phyloP scores from a whole-genome alignment of 1,284 basidiomycete species.

The Ustilago esculenta region DNA sequence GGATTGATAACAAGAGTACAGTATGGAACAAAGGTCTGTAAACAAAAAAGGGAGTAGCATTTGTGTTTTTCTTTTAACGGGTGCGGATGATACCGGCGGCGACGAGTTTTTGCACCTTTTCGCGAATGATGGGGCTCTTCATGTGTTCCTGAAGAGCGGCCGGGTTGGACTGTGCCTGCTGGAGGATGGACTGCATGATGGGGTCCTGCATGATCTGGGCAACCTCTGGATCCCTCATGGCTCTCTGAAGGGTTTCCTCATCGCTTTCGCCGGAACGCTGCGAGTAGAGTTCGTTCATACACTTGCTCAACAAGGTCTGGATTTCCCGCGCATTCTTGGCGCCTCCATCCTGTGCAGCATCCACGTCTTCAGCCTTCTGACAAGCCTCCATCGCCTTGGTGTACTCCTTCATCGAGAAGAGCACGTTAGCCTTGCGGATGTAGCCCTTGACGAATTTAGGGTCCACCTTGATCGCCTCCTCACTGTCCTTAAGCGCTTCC shows the following conservation, averaged over 20 bases:
- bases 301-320: constrained; percentile 50
- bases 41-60: no score
- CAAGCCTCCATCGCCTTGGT: constrained; percentile 73
- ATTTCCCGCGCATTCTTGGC: constrained; percentile 57
- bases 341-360: constrained; percentile 46
- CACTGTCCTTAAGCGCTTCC: constrained; percentile 94
- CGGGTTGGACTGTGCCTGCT: constrained; percentile 92
- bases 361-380: constrained; percentile 54
- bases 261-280: constrained; percentile 89
- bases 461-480: constrained; percentile 92
- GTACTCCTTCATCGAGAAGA: constrained; percentile 90
- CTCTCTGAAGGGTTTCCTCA: constrained; percentile 89
- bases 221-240: constrained; percentile 97
- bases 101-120: constrained; percentile 90
- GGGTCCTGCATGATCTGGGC: constrained; percentile 74
- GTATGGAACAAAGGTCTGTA: no score
- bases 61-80: no score
- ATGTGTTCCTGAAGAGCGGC: constrained; percentile 92
- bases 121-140: constrained; percentile 81
- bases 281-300: constrained; percentile 79
- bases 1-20: neutral
- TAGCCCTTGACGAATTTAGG: constrained; percentile 82
- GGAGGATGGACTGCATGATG: constrained; percentile 76
- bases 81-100: constrained; percentile 86
- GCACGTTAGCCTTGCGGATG: constrained; percentile 89